Base-by-base conservation (phyloP, 2,329 filamentous ascomycete species). In the Aspergillus neotritici region DNA sequence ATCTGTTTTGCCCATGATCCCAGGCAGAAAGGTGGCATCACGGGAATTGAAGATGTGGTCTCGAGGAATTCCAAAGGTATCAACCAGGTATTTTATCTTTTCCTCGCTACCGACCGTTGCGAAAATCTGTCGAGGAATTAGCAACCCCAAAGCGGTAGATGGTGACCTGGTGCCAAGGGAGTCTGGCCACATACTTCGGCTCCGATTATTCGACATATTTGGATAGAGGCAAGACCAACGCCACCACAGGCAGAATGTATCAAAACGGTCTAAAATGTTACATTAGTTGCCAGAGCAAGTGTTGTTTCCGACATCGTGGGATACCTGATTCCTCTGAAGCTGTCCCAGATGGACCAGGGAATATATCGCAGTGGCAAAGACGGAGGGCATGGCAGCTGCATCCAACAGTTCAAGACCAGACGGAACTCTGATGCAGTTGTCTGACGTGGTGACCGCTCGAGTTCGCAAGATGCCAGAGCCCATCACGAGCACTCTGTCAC, bases 401-500 rank as follows among this genome's bases (percentile, higher is more conserved):
- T 57, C 48, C 10, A 42, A 47, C 37, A 52, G 41, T 11, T 40
- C 51, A 30, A 46, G 43, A 2, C 15, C 28, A 15, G 15, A 33
- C 4, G 53, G 49, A 8, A 53, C 25, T n/a, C 38, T 37, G 5
- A 47, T 32, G 21, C 46, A 50, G 11, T 35, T 14, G 12, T 32
- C 16, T 16, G 28, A 37, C 7, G 38, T 38, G 1, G 46, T 31
- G 9, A 49, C 21, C 2, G 47, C 13, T 4, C 31, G 43, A 2
- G 51, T 48, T 12, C 31, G 34, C 3, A 53, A 41, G 8, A 43
- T 31, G 2, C 47, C 44, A 21, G 41, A 33, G 13, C 44, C 38
- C 15, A 51, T 41, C 2, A 48, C 30, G 7, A 58, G 46, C 0
- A 69, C 61, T 15, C 53, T 44, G 28, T 68, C 64, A 3, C 65